Conservation (phyloP, 2,329 filamentous ascomycete species). For the Hymenoscyphus salicellus region DNA sequence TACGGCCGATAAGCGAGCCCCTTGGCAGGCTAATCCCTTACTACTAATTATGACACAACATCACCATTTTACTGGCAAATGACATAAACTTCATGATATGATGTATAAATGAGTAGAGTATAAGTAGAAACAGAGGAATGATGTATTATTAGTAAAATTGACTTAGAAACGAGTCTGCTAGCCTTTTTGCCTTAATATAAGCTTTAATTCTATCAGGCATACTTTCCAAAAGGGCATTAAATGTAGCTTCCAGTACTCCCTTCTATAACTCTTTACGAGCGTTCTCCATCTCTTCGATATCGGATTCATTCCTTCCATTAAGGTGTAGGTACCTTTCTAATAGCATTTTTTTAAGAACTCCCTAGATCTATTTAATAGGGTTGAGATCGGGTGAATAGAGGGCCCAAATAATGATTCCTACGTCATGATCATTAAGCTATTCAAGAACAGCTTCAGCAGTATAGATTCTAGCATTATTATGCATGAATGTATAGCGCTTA, state of each 20-base stretch:
- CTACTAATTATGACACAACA: too few species aligned
- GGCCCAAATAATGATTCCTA: background rate
- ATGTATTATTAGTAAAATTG: too few species aligned
- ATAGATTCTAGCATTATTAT: constrained; percentile 21
- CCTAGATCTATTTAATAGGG: constrained; percentile 12
- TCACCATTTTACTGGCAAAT: too few species aligned
- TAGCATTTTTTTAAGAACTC: constrained; percentile 4
- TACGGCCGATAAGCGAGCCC: too few species aligned
- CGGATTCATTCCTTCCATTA: background rate
- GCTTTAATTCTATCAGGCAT: background rate
- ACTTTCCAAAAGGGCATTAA: background rate
- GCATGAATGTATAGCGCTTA: constrained; percentile 19
- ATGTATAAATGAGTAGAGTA: too few species aligned
- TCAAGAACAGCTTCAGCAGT: background rate
- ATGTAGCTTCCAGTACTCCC: background rate
- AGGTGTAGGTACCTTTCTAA: background rate
- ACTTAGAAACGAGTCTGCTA: too few species aligned
- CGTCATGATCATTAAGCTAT: background rate
- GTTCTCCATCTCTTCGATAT: background rate
- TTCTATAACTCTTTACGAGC: background rate
- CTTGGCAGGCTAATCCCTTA: too few species aligned
- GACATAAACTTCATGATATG: too few species aligned
- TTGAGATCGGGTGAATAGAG: constrained; percentile 15
- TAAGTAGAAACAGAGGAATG: too few species aligned
- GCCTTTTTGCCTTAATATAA: background rate